phyloP scores from a whole-genome alignment of 176 grass and related monocot genomes.

The Dactylis glomerata region DNA sequence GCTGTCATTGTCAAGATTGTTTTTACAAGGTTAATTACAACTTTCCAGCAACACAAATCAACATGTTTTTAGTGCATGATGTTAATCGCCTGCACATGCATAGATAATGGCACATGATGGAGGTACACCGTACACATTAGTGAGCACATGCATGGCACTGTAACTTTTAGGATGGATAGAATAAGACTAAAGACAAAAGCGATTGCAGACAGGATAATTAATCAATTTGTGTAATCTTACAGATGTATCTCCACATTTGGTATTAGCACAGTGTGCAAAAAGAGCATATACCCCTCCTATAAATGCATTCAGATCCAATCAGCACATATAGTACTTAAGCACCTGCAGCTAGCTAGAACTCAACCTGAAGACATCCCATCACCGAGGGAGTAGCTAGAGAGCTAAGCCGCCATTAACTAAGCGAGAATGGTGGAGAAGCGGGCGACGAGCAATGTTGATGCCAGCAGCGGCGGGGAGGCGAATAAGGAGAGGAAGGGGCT shows the following conservation, averaged over 20 bases:
- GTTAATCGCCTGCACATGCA: neutral
- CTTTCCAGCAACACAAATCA: neutral
- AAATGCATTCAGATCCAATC: slow-evolving; percentile 4
- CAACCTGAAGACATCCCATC: neutral
- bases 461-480: neutral
- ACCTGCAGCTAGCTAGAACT: neutral
- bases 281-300: slow-evolving; percentile 4
- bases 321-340: neutral
- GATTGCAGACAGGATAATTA: neutral
- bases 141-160: neutral
- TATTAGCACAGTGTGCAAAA: neutral
- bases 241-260: neutral
- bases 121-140: neutral
- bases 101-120: neutral
- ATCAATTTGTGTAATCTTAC: neutral
- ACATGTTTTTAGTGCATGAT: neutral
- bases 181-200: slow-evolving; percentile 19
- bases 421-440: slow-evolving; percentile 30
- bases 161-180: slow-evolving; percentile 1
- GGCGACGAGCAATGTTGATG: neutral
- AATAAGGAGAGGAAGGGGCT: slow-evolving; percentile 49
- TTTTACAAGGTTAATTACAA: neutral
- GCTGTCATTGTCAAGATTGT: neutral
- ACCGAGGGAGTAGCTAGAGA: neutral
- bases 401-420: neutral